A percentile compares a stretch with the other conserved stretches of the same genome.
Evolutionary conservation across 2,329 filamentous ascomycete species (phyloP).

Genomic region (Penicillium psychrosexuale): DNA sequence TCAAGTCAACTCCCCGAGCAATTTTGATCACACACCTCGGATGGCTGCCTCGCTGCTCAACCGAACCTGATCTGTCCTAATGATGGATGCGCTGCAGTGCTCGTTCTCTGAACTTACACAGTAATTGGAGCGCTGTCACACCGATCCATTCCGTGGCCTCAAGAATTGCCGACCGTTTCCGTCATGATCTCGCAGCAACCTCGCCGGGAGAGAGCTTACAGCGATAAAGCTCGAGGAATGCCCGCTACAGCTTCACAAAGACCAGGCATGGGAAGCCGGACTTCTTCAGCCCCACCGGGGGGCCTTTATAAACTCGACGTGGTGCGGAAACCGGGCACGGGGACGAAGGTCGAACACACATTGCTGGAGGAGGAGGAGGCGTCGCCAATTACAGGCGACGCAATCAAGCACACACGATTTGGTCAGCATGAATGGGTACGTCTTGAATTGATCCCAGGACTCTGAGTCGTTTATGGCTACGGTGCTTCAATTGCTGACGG

Average conservation of each 20-base stretch:
- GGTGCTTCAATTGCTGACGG: conserved; percentile 14
- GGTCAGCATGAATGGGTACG: conserved; percentile 27
- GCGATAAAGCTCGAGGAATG: conserved; percentile 30
- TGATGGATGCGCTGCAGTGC: conserved; percentile 35
- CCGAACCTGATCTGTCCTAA: conserved; percentile 18
- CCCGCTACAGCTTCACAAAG: conserved; percentile 25
- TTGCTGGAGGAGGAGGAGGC: conserved; percentile 33
- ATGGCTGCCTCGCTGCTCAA: conserved; percentile 9
- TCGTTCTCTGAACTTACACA: conserved; percentile 29
- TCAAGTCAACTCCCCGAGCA: neutral
- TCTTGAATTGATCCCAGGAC: neutral
- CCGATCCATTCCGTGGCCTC: conserved; percentile 10
- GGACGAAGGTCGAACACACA: conserved; percentile 21
- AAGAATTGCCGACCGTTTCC: conserved; percentile 9
- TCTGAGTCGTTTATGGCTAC: neutral
- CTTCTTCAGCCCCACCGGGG: conserved; percentile 35
- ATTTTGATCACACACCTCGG: neutral
- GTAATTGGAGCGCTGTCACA: conserved; percentile 24
- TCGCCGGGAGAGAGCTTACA: conserved; percentile 32
- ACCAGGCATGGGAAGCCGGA: conserved; percentile 34
- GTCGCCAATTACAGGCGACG: conserved; percentile 12
- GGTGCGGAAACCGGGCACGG: conserved; percentile 19
- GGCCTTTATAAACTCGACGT: conserved; percentile 29
- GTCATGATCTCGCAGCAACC: conserved; percentile 30
- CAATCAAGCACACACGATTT: conserved; percentile 12